A percentile compares a stretch with the other conserved stretches of the same genome.
Conservation (phyloP, 1,284 basidiomycete genomes). For the Inonotus hispidus region DNA sequence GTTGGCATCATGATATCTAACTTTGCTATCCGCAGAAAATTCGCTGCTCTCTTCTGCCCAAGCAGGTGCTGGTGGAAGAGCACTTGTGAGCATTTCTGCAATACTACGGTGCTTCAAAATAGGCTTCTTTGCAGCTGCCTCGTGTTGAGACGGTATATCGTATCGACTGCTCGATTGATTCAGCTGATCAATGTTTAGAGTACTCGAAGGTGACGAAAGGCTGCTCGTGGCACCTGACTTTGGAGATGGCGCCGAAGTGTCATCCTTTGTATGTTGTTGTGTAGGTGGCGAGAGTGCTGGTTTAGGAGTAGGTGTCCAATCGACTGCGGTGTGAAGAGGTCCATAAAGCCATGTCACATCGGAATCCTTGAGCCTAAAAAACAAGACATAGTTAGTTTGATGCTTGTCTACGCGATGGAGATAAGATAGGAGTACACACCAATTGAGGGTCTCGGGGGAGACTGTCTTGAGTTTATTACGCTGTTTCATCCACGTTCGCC, state of each 20-base stretch:
- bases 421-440: constrained; percentile 54
- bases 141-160: background rate
- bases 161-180: constrained; percentile 2
- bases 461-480: constrained; percentile 94
- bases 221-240: constrained; percentile 32
- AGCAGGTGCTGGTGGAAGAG: constrained; percentile 48
- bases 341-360: constrained; percentile 99
- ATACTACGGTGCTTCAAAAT: constrained; percentile 97
- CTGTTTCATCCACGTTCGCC: constrained; percentile 99
- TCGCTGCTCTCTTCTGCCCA: constrained; percentile 34
- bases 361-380: constrained; percentile 91
- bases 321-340: constrained; percentile 87
- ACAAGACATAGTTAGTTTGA: constrained; percentile 2
- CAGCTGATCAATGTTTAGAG: constrained; percentile 5
- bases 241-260: constrained; percentile 26
- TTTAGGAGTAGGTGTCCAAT: constrained; percentile 57
- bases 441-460: constrained; percentile 96
- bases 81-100: constrained; percentile 76
- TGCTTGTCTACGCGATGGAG: background rate
- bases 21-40: constrained; percentile 28
- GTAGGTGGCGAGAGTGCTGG: constrained; percentile 27
- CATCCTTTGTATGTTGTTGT: constrained; percentile 18
- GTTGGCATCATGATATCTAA: constrained; percentile 31
- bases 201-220: constrained; percentile 16
- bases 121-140: constrained; percentile 59